phyloP scores from a whole-genome alignment of 2,329 filamentous ascomycete species.

The Arthrinium puccinioides region DNA sequence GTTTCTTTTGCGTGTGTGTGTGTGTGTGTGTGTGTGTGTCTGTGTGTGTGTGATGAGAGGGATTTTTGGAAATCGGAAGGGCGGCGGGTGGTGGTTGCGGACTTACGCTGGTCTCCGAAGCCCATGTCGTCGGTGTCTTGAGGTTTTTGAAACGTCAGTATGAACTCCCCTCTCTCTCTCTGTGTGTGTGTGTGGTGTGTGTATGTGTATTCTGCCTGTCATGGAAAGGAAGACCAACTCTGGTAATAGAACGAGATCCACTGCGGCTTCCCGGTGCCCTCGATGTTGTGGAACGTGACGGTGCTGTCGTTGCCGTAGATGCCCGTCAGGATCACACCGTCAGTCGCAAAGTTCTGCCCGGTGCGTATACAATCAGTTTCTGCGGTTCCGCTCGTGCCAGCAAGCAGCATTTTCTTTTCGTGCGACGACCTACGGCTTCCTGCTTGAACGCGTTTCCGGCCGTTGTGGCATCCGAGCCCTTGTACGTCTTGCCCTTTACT shows the following conservation, averaged over 20 bases:
- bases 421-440: slow-evolving; percentile 31
- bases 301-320: slow-evolving; percentile 49
- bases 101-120: slow-evolving; percentile 42
- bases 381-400: not conserved
- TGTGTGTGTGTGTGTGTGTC: too few species aligned
- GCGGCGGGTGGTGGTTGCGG: not conserved
- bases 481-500: slow-evolving; percentile 40
- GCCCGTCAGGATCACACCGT: slow-evolving; percentile 39
- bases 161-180: too few species aligned
- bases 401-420: not conserved
- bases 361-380: too few species aligned
- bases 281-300: slow-evolving; percentile 39
- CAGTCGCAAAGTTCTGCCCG: slow-evolving; percentile 37
- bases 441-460: slow-evolving; percentile 44
- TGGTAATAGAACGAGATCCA: slow-evolving; percentile 54
- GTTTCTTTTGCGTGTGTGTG: too few species aligned
- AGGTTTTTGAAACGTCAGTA: too few species aligned
- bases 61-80: too few species aligned
- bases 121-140: slow-evolving; percentile 52
- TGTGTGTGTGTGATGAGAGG: not conserved
- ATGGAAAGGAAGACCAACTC: slow-evolving; percentile 19
- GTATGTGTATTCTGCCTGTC: not conserved
- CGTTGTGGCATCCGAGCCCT: slow-evolving; percentile 34
- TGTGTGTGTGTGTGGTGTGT: too few species aligned
- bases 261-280: slow-evolving; percentile 42